phyloP scores from a whole-genome alignment of 2,329 filamentous ascomycete genomes.

The Leptographium lundbergii region DNA sequence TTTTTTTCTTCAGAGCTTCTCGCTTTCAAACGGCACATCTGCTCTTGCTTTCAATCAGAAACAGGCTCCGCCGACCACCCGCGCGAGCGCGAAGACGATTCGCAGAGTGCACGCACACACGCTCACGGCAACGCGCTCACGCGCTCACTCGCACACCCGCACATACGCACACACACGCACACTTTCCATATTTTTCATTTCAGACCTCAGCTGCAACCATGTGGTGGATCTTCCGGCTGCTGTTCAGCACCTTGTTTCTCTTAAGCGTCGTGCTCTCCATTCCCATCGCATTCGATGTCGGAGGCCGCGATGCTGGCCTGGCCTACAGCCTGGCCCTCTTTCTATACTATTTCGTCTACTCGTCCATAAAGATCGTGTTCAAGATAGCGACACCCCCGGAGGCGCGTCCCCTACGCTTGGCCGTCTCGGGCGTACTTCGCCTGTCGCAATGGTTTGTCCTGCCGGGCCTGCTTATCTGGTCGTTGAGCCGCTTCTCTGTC shows the following conservation, averaged over 20 bases:
- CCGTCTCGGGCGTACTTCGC: slow-evolving; percentile 55
- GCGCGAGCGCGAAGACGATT: background rate
- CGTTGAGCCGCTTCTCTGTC: slow-evolving; percentile 86
- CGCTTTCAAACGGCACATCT: background rate
- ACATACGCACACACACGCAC: too few species aligned
- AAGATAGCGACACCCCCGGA: slow-evolving; percentile 47
- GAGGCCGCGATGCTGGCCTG: slow-evolving; percentile 83
- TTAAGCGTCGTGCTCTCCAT: slow-evolving; percentile 90
- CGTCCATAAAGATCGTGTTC: slow-evolving; percentile 55
- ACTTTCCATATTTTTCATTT: background rate
- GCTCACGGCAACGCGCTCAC: too few species aligned
- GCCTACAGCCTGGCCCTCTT: slow-evolving; percentile 87
- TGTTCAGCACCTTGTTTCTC: slow-evolving; percentile 76
- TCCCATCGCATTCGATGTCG: slow-evolving; percentile 94
- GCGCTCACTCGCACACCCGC: too few species aligned
- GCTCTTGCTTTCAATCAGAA: background rate
- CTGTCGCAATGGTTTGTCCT: slow-evolving; percentile 79
- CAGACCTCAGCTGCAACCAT: slow-evolving; percentile 32
- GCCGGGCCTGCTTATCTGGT: slow-evolving; percentile 82
- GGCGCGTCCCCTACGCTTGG: slow-evolving; percentile 59
- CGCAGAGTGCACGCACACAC: background rate
- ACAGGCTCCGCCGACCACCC: background rate
- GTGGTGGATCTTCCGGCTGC: slow-evolving; percentile 68
- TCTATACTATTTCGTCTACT: slow-evolving; percentile 83
- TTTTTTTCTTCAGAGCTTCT: background rate